These are phyloP conservation scores for Trichoderma virens DNA, from an alignment of 495 filamentous ascomycete species.

Conservation along the genomic window DNA sequence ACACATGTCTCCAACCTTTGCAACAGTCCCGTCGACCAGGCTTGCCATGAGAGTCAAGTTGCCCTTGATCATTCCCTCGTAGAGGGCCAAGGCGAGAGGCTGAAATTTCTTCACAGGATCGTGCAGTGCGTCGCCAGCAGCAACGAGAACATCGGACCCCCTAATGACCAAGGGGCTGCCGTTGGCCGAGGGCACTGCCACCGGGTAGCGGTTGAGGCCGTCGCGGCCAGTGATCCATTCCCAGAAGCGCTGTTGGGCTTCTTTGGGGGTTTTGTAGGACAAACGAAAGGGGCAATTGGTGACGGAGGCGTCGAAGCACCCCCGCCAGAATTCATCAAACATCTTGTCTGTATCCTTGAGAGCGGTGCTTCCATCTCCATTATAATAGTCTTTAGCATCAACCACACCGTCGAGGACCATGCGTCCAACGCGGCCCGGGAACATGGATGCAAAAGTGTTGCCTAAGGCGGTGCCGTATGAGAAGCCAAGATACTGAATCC, in stretches of 20 bases:
- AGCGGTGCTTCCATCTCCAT: conserved; percentile 20
- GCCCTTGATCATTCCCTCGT: conserved; percentile 25
- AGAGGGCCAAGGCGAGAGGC: conserved; percentile 25
- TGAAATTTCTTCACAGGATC: conserved; percentile 15
- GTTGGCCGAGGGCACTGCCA: too few species aligned
- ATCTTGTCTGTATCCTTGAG: conserved; percentile 44
- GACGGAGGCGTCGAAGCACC: conserved; percentile 38
- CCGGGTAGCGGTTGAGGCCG: conserved; percentile 8
- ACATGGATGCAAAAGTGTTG: conserved; percentile 40
- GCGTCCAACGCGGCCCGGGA: conserved; percentile 33
- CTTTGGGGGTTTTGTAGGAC: background rate
- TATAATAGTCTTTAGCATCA: conserved; percentile 27
- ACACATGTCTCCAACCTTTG: background rate
- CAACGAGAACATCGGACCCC: conserved; percentile 32
- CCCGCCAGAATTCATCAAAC: conserved; percentile 37
- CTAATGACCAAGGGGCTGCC: conserved; percentile 36
- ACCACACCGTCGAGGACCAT: conserved; percentile 33
- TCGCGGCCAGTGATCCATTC: background rate
- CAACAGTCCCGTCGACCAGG: conserved; percentile 1
- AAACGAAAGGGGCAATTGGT: conserved; percentile 19
- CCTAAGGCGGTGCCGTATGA: conserved; percentile 55
- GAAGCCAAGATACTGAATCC: conserved; percentile 50
- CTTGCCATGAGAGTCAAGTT: conserved; percentile 12
- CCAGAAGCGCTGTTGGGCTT: background rate
- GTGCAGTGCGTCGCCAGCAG: conserved; percentile 20